Evolutionary conservation across 1,284 basidiomycete species (phyloP), one percentile per base, ranked within the genome.

Genomic region (Ceratobasidium sp.): DNA sequence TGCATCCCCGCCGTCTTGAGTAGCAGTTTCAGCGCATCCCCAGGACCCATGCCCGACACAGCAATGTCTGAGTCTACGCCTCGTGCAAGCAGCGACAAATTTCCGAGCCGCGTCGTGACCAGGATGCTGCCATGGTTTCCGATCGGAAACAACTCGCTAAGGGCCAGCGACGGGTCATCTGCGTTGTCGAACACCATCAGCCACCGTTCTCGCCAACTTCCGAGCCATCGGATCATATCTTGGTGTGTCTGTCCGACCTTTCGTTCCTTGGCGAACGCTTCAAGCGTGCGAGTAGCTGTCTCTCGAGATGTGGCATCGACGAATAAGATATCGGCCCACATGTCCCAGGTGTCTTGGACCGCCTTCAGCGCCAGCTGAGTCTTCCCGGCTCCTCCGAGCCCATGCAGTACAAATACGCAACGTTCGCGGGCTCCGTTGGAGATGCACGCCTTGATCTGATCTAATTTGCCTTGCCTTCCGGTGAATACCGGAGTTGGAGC

Each of bases 241-340:
- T 59, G 34, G 16, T 37, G 41, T 9, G 49, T 48, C 24, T 66
- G 22, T 46, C 65, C 51, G 9, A 61, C 8, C 24, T 39, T 46
- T 22, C 34, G 14, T n/a, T 43, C 27, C 24, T 29, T 22, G 2
- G 54, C 49, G 37, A 48, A 74, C 9, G 11, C 22, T 19, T 46
- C 14, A 19, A 74, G 51, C 27, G 54, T 34, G n/a, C 14, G 8
- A 13, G 8, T 58, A 19, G 24, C 31, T 11, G 54, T 37, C 29
- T 48, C 63, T 29, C 46, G n/a, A 31, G 74, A 61, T 13, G 43
- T 69, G 1, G 51, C 74, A 27, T 74, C 74, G 9, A 69, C 54
- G 29, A 59, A 69, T 19, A 74, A 4, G 9, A 74, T 48, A 24
- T 69, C 39, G 8, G 63, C 13, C 63, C 63, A 65, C n/a, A 24